A percentile compares a stretch with the other conserved stretches of the same genome.
These are phyloP conservation scores for Colletotrichum scovillei DNA, from an alignment of 2,329 filamentous ascomycete genomes.

Conservation along the genomic window DNA sequence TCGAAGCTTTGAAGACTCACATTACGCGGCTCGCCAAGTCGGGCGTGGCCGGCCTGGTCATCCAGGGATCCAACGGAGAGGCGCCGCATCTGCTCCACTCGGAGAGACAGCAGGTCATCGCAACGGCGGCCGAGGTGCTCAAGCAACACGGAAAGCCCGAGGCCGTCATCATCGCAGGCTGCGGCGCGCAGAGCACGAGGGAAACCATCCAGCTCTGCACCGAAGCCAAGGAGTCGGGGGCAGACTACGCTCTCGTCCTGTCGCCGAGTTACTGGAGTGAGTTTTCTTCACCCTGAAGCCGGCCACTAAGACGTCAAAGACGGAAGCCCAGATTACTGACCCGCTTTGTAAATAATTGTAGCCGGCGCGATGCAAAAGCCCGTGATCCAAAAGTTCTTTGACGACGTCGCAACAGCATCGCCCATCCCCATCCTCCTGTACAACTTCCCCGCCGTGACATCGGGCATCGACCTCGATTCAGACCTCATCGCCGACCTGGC, in stretches of 20 bases:
- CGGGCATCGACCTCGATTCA: conserved; percentile 75
- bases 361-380: conserved; percentile 64
- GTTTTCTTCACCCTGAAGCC: not conserved
- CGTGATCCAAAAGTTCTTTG: conserved; percentile 69
- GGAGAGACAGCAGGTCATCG: conserved; percentile 66
- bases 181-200: conserved; percentile 71
- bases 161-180: conserved; percentile 69
- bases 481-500: conserved; percentile 68
- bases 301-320: too few species aligned
- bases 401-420: conserved; percentile 62
- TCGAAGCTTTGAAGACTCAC: conserved; percentile 50
- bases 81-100: conserved; percentile 63
- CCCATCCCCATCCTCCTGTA: conserved; percentile 71
- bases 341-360: not conserved
- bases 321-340: conserved; percentile 56
- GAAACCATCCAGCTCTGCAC: conserved; percentile 69
- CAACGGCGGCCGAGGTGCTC: conserved; percentile 62
- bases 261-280: conserved; percentile 72
- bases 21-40: conserved; percentile 53
- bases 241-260: conserved; percentile 70
- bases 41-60: conserved; percentile 58
- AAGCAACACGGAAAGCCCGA: conserved; percentile 57
- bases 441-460: conserved; percentile 77
- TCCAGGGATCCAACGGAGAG: conserved; percentile 60
- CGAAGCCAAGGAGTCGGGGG: conserved; percentile 70